Percentiles rank a stretch among this genome's conserved stretches.
Conservation (phyloP, 2,329 filamentous ascomycete species). For the Aureobasidium sp. region DNA sequence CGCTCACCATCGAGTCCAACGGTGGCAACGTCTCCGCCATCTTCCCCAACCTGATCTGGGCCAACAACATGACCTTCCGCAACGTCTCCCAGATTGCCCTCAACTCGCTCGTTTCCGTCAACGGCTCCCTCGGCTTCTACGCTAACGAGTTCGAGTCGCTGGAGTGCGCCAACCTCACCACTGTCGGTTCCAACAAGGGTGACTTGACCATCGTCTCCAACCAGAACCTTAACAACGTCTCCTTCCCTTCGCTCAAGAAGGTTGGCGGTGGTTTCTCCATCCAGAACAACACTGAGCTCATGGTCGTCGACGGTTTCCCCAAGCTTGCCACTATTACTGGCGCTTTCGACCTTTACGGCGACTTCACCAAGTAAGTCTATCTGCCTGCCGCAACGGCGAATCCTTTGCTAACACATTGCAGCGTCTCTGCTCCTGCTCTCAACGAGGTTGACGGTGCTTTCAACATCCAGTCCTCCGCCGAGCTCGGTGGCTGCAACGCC, state of each 20-base stretch:
- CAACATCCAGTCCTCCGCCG: conserved; percentile 39
- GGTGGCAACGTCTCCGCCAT: conserved; percentile 59
- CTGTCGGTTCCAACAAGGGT: conserved; percentile 43
- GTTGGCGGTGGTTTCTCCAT: conserved; percentile 75
- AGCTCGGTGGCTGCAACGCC: conserved; percentile 33
- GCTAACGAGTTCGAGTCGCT: conserved; percentile 61
- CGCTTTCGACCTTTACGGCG: conserved; percentile 76
- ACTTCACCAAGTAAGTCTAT: conserved; percentile 65
- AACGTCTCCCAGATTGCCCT: conserved; percentile 68
- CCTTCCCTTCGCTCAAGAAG: conserved; percentile 57
- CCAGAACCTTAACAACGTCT: conserved; percentile 58
- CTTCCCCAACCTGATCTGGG: conserved; percentile 70
- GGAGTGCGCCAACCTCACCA: conserved; percentile 60
- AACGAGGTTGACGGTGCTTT: conserved; percentile 40
- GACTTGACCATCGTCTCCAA: conserved; percentile 51
- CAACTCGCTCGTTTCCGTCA: conserved; percentile 63
- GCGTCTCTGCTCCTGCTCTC: conserved; percentile 57
- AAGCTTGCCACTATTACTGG: conserved; percentile 61
- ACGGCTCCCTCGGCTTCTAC: conserved; percentile 75
- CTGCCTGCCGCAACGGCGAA: not conserved
- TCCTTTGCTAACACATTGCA: conserved; percentile 34
- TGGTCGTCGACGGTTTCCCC: conserved; percentile 57
- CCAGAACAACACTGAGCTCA: conserved; percentile 77
- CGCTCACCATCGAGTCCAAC: conserved; percentile 72
- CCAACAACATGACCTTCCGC: conserved; percentile 71